Base-by-base conservation (phyloP, 2,329 filamentous ascomycete genomes). In the Akanthomyces lecanii region DNA sequence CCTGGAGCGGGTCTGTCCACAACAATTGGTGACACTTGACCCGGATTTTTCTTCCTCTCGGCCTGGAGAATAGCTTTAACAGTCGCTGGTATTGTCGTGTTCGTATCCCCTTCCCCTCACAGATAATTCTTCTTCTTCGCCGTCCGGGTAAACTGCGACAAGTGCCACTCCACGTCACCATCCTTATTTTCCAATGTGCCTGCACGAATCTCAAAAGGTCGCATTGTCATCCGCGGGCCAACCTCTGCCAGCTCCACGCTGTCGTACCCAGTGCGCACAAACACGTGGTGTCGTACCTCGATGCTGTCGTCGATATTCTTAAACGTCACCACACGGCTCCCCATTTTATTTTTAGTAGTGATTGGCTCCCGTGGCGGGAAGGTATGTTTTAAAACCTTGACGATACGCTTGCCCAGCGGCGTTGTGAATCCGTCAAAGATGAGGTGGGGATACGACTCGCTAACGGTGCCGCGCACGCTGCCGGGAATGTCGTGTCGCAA, bases 181-280 rank as follows among this genome's bases (percentile, higher is more conserved):
- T 96, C 91, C 75, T 96, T 96, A 71, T 93, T 96, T 73, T 98
- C 95, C 65, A 97, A 79, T 4, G 94, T 96, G 18, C 95, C 94
- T 60, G 89, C 89, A 53, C 93, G 84, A 65, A 99, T 97, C 78
- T 98, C 92, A 72, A 98, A 99, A 60, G 92, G 80, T 68, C 92
- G 84, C 92, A 98, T 95, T n/a, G 92, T 97, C 91, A 98, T 97
- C 63, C 95, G 84, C 1, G 95, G 95, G 0, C 94, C 92, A 57
- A 96, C 92, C 74, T 97, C 92, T 16, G 90, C 89, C 69, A 97
- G 77, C 75, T 96, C 92, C 3, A 98, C 91, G 64, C 89, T 91
- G 72, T 96, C 88, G 72, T 94, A 95, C 0, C 91, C 89, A 0
- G 95, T 98, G 74, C 91, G 89, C 21, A 99, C 94, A 72, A 97